A percentile compares a stretch with the other conserved stretches of the same genome.
These are phyloP conservation scores for Neoarthrinium moseri DNA, from an alignment of 2,329 filamentous ascomycete species.

Conservation along the genomic window DNA sequence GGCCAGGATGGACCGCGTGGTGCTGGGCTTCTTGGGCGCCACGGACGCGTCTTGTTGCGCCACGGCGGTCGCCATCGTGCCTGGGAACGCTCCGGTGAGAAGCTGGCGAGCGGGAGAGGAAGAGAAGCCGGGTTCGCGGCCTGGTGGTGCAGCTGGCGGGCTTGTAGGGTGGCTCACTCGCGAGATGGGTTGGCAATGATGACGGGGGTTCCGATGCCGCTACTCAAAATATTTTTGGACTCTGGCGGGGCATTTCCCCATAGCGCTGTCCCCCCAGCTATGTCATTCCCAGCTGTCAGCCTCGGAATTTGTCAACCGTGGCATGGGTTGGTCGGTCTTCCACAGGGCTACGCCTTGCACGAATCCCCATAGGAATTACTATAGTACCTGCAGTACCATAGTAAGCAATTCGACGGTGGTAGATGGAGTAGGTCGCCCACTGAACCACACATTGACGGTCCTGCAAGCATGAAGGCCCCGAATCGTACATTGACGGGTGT, in stretches of 20 bases:
- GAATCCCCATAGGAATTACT: too few relatives aligned
- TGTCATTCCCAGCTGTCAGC: background rate
- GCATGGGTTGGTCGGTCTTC: too few relatives aligned
- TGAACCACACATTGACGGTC: too few relatives aligned
- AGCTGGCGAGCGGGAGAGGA: background rate
- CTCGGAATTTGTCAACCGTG: too few relatives aligned
- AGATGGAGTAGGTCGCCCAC: too few relatives aligned
- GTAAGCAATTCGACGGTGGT: background rate
- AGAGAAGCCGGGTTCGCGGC: too few relatives aligned
- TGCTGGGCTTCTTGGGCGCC: slow-evolving; percentile 61
- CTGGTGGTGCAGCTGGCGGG: too few relatives aligned
- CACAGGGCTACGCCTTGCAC: too few relatives aligned
- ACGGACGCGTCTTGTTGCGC: slow-evolving; percentile 16
- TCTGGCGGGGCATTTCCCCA: slow-evolving; percentile 6
- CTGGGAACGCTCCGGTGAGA: background rate
- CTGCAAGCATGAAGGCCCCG: too few relatives aligned
- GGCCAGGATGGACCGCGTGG: slow-evolving; percentile 85
- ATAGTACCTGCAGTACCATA: background rate
- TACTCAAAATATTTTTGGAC: background rate
- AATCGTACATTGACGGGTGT: too few relatives aligned
- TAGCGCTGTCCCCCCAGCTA: background rate
- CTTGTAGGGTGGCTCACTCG: too few relatives aligned
- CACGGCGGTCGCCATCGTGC: slow-evolving; percentile 10
- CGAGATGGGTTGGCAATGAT: background rate
- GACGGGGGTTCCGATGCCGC: slow-evolving; percentile 9